Base-by-base conservation (phyloP, 2,329 filamentous ascomycete species). In the Colletotrichum shisoi region DNA sequence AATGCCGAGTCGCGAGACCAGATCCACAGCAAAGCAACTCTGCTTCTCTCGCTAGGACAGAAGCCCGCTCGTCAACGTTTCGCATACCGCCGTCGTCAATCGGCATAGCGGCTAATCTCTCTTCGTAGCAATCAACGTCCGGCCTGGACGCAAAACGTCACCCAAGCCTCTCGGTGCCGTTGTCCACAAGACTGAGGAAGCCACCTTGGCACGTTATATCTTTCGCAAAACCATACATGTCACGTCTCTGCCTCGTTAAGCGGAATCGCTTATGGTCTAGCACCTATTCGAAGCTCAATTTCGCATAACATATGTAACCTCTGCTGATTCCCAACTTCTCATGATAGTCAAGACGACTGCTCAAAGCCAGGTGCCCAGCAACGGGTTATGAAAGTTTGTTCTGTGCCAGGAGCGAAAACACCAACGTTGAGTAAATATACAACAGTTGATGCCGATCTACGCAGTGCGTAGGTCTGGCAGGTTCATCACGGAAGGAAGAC, bases 321-420 rank as follows among this genome's bases (percentile, higher is more conserved):
- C 69, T 69, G 69, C 69, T 70, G 69, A 70, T 70, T 70, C 69
- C 69, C 59, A 67, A 65, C 69, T 68, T 69, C 58, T 70, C 69
- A 69, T 70, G 62, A 70, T 67, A 68, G 62, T 68, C 69, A 70
- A 70, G 58, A 70, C 69, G 69, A 67, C 67, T 68, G 67, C 69
- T 70, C 69, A 66, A 69, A 66, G 69, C 42, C 67, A 69, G 69
- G 69, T 70, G 69, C 69, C 69, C 69, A 70, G 69, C 69, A 69
- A 69, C 69, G 69, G 69, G 69, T 70, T 24, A 6, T 46, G 3
- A 17, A 21, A 51, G 12, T 60, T 62, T 62, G 34, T 64, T 70
- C 62, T 70, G 51, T 70, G 69, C 69, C 69, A 70, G 69, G 65
- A 68, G 65, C 65, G 65, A 68, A 68, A 68, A 68, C 65, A 68